Conservation (phyloP, 345 rosid species). For the Ceriops decandra region DNA sequence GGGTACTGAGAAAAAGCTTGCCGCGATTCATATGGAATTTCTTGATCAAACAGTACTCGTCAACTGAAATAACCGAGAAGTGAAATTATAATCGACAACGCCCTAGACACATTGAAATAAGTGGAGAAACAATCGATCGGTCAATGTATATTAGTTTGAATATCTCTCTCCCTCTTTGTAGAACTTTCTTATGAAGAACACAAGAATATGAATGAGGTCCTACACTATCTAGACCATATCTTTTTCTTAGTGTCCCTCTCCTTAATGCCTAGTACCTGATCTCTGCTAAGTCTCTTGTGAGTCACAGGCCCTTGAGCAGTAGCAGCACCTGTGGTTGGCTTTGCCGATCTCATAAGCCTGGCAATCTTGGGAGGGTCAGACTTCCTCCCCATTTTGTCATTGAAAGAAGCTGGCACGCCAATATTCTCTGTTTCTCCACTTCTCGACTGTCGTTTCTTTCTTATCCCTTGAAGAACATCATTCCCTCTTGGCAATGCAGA, state of each 20-base stretch:
- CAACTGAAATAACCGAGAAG: too few relatives aligned
- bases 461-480: conserved; percentile 31
- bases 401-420: conserved; percentile 28
- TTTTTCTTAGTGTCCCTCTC: conserved; percentile 69
- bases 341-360: conserved; percentile 48
- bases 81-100: too few relatives aligned
- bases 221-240: conserved; percentile 61
- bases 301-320: conserved; percentile 31
- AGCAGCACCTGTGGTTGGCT: conserved; percentile 28
- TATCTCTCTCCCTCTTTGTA: too few relatives aligned
- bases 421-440: conserved; percentile 75
- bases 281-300: conserved; percentile 48
- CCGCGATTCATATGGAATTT: too few relatives aligned
- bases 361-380: conserved; percentile 73
- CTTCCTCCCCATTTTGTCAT: conserved; percentile 57
- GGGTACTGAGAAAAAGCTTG: too few relatives aligned
- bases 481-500: conserved; percentile 35
- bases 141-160: too few relatives aligned
- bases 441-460: conserved; percentile 70
- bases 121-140: too few relatives aligned
- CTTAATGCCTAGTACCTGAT: conserved; percentile 43
- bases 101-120: too few relatives aligned
- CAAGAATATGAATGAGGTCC: too few relatives aligned
- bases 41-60: too few relatives aligned
- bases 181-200: too few relatives aligned